These are phyloP conservation scores for Lachancea sp. DNA, from an alignment of 805 yeast genomes.

Conservation along the genomic window DNA sequence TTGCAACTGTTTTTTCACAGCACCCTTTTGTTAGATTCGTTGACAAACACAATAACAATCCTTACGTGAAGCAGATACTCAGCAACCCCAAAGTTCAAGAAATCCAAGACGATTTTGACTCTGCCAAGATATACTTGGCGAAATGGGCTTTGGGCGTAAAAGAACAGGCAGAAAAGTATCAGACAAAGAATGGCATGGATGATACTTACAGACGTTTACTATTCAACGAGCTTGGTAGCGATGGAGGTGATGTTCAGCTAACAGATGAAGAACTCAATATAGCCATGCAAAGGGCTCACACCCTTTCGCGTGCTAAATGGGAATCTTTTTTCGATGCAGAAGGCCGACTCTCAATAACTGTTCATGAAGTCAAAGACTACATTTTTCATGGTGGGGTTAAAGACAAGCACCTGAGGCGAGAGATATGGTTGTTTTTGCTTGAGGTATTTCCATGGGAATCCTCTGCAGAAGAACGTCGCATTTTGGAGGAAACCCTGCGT, in stretches of 20 bases:
- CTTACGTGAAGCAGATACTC: conserved; percentile 45
- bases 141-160: conserved; percentile 96
- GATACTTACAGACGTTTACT: conserved; percentile 52
- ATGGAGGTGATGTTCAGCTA: conserved; percentile 27
- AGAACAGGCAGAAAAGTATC: conserved; percentile 70
- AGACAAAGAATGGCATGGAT: conserved; percentile 43
- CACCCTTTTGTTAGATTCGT: conserved; percentile 28
- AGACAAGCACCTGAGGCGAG: conserved; percentile 44
- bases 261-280: conserved; percentile 36
- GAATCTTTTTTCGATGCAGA: conserved; percentile 68
- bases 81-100: conserved; percentile 72
- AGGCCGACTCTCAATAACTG: conserved; percentile 71
- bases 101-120: conserved; percentile 82
- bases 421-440: conserved; percentile 82
- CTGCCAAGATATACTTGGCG: conserved; percentile 86
- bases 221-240: conserved; percentile 56
- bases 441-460: conserved; percentile 89
- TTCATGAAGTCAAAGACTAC: conserved; percentile 68
- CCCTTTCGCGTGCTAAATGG: conserved; percentile 63
- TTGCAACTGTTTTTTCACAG: conserved; percentile 20
- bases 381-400: conserved; percentile 88
- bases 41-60: conserved; percentile 40
- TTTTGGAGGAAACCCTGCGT: conserved; percentile 48
- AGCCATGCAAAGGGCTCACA: conserved; percentile 56
- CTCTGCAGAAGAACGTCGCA: conserved; percentile 57